Conservation (phyloP, 768 basidiomycete genomes). For the Inosperma sp. region DNA sequence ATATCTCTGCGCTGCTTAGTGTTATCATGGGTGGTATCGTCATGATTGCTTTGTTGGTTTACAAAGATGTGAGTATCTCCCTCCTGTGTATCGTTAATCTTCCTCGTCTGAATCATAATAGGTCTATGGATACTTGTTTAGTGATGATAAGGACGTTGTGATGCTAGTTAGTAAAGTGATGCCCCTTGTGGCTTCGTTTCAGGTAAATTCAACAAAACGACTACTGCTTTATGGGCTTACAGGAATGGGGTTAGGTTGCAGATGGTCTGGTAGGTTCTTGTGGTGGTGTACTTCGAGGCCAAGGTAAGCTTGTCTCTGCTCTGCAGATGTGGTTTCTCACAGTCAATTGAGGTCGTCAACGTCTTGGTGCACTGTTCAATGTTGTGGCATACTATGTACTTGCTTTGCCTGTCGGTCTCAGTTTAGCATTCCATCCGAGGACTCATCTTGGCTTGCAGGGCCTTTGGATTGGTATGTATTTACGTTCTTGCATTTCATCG, state of each 20-base stretch:
- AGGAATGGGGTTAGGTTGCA: slow-evolving; percentile 41
- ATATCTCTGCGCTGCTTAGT: slow-evolving; percentile 60
- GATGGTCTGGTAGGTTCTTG: slow-evolving; percentile 68
- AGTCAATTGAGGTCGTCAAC: slow-evolving; percentile 50
- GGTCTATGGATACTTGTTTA: slow-evolving; percentile 67
- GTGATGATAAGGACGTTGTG: slow-evolving; percentile 57
- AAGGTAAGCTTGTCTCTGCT: slow-evolving; percentile 42
- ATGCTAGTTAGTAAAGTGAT: slow-evolving; percentile 59
- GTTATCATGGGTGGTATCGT: slow-evolving; percentile 54
- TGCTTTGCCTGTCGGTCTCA: slow-evolving; percentile 75
- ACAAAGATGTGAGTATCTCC: slow-evolving; percentile 46
- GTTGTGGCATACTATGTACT: slow-evolving; percentile 72
- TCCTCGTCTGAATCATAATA: slow-evolving; percentile 19
- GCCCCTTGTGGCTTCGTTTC: slow-evolving; percentile 71
- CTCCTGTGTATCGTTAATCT: background rate
- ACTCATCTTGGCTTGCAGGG: slow-evolving; percentile 53
- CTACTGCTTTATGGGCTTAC: background rate
- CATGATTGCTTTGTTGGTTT: slow-evolving; percentile 54
- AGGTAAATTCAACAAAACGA: slow-evolving; percentile 25
- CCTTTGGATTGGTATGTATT: slow-evolving; percentile 68
- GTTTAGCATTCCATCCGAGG: slow-evolving; percentile 55
- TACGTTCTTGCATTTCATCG: slow-evolving; percentile 1
- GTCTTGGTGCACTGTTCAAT: slow-evolving; percentile 72
- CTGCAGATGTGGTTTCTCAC: background rate
- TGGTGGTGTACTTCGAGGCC: slow-evolving; percentile 73